Evolutionary conservation across 345 rosid genomes (phyloP).

Genomic region (Eucalyptus urophylla): DNA sequence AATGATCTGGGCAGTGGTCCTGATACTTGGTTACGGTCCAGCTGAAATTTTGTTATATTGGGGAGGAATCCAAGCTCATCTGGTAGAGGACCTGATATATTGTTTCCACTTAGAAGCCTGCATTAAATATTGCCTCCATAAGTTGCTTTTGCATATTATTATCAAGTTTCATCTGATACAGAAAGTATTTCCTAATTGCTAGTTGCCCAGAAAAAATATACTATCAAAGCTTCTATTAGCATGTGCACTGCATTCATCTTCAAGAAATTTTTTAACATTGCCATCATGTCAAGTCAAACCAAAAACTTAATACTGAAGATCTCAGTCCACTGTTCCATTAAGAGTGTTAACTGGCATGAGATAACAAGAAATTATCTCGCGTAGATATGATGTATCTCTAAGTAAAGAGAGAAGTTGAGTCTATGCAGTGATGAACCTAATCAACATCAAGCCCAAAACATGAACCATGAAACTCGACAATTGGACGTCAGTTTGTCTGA

Average conservation of each 20-base stretch:
- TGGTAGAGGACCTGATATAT: slow-evolving; percentile 61
- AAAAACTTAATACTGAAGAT: not conserved
- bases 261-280: not conserved
- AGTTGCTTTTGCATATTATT: not conserved
- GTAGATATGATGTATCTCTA: not conserved
- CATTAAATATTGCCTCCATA: not conserved
- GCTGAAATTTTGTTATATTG: slow-evolving; percentile 69
- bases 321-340: not conserved
- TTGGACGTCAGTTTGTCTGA: not conserved
- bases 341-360: not conserved
- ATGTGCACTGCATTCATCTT: not conserved
- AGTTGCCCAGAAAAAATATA: not conserved
- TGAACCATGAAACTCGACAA: not conserved
- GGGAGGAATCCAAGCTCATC: slow-evolving; percentile 88
- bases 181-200: not conserved
- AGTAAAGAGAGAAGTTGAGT: not conserved
- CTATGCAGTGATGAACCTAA: not conserved
- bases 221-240: not conserved
- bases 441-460: not conserved
- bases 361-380: not conserved
- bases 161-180: not conserved
- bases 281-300: not conserved
- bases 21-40: slow-evolving; percentile 67
- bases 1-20: slow-evolving; percentile 78
- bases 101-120: slow-evolving; percentile 90